Base-by-base conservation (phyloP, 2,329 filamentous ascomycete species). In the Xylariaceae sp. region DNA sequence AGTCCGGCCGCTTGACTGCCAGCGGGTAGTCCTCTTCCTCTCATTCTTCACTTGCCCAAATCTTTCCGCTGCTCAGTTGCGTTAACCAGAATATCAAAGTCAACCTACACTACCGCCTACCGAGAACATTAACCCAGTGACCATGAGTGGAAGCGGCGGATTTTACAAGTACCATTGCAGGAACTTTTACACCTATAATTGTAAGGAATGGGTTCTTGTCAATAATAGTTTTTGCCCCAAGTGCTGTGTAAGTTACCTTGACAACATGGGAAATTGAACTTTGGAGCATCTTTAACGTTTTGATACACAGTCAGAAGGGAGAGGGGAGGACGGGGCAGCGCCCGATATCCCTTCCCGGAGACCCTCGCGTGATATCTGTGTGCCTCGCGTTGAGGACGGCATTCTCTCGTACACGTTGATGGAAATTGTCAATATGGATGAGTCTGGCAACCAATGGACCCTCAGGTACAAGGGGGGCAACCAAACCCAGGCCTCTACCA, bases 101-200 rank as follows among this genome's bases (percentile, higher is more conserved):
- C 12, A 37, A 26, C 41, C 19, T 23, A 21, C 21, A 42, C 32
- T 10, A 10, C 16, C 32, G 47, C 37, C 47, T 44, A 44, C 53
- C 20, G n/a, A 18, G 40, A 18, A 19, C 40, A 19, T 44, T 2
- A 37, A 47, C 50, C 29, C 32, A 54, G 37, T 53, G 48, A 65
- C 44, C 12, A 76, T 76, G 74, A 74, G 72, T 48, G 71, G 73
- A 44, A 72, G 73, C 60, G 77, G 78, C 44, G 77, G 77, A 40
- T 80, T 76, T 58, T 82, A 81, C 66, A 81, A 78, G 71, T 83
- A 80, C 68, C 75, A 78, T 42, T 83, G 81, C 76, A 83, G 81
- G 70, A 80, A 82, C 72, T 82, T 79, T 62, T 76, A 76, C 54
- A 75, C 77, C 26, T 74, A 80, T 65, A 77, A 81, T 60, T 82